Evolutionary conservation across 2,329 filamentous ascomycete species (phyloP).

Genomic region (Erysiphe neolycopersici): DNA sequence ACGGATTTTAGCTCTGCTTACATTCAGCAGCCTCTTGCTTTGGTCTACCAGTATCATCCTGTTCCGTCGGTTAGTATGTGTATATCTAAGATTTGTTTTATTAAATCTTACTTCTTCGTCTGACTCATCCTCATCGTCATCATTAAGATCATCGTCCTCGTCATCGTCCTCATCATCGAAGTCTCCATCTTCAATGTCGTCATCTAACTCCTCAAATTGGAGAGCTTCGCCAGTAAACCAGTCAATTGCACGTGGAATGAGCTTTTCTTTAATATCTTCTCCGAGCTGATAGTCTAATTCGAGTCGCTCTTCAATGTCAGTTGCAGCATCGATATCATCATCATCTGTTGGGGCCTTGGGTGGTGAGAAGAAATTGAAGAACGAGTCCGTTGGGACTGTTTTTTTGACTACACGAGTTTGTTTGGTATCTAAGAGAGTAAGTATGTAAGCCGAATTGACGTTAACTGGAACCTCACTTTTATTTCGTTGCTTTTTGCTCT

Average conservation of each 20-base stretch:
- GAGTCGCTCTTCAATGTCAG: constrained; percentile 88
- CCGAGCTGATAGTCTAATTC: constrained; percentile 97
- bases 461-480: constrained; percentile 45
- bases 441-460: background rate
- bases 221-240: constrained; percentile 98
- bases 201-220: constrained; percentile 77
- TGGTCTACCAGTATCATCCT: constrained; percentile 73
- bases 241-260: constrained; percentile 93
- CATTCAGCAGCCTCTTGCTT: constrained; percentile 89
- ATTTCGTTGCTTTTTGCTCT: constrained; percentile 99
- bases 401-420: constrained; percentile 98
- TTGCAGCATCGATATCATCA: constrained; percentile 46
- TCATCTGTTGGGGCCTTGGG: constrained; percentile 57
- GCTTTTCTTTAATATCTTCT: constrained; percentile 99
- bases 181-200: constrained; percentile 58
- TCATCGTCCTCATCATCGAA: constrained; percentile 73
- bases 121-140: constrained; percentile 47
- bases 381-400: constrained; percentile 93
- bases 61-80: background rate
- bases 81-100: constrained; percentile 7
- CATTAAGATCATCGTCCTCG: constrained; percentile 57
- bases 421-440: constrained; percentile 51
- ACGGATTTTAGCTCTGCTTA: constrained; percentile 53
- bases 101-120: constrained; percentile 40
- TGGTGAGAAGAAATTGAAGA: constrained; percentile 82